Base-by-base conservation (phyloP, 139 green algal genomes). In the Chlamydomonas sp. region DNA sequence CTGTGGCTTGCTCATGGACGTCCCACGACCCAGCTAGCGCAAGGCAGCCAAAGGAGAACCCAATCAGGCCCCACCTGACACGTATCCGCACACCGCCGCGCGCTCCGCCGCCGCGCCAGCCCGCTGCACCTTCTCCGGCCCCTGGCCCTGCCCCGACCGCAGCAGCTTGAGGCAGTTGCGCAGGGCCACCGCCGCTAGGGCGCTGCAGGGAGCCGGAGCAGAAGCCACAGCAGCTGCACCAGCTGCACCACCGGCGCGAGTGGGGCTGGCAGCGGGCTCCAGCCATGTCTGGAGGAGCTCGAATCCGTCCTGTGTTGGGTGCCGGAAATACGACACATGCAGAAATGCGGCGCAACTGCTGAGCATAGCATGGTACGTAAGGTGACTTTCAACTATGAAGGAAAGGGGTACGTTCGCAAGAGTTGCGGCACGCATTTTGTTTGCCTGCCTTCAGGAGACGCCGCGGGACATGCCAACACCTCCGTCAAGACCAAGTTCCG, bases 131-230 rank as follows among this genome's bases (percentile, higher is more conserved):
- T 49, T 49, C 31, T 49, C 31, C 31, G 31, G 31, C 31, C 31
- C 31, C 31, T 49, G 31, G 31, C 31, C 31, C 31, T 49, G 31
- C 31, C 31, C 31, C 1, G 83, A 91, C 1, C 66, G 62, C 62
- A 91, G 84, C 78, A 81, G 78, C 31, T 60, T 18, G 3, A 91
- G 63, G 31, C 83, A 87, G 83, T 87, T 81, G n/a, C 88, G 78
- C 77, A 91, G 77, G 14, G 83, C 83, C 64, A 80, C 72, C 1
- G 78, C 77, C 49, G 67, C 58, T 57, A 91, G 79, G 3, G 60
- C 31, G 58, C 82, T 86, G 63, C 31, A 49, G 31, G 31, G 31
- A 49, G 31, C 31, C 31, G 31, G 31, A 75, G 67, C 67, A 12
- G 8, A 12, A 73, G 67, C 67, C 67, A 15, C 67, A 20, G 59